These are phyloP conservation scores for Kingdonia uniflora DNA, from an alignment of 164 flowering plant genomes.

Conservation along the genomic window DNA sequence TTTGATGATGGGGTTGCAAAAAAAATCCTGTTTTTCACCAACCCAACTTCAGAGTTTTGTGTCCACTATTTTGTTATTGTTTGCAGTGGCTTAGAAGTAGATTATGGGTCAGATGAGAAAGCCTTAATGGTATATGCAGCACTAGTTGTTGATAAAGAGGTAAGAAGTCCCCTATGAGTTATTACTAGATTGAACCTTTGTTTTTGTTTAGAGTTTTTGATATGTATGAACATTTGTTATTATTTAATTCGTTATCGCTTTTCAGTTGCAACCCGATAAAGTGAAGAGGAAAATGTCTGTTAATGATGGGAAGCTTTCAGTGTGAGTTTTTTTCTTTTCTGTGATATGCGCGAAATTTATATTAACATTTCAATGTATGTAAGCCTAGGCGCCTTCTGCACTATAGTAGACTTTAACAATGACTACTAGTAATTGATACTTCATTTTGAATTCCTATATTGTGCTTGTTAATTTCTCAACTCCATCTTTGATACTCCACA, in stretches of 20 bases:
- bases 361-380: too few species aligned
- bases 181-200: too few species aligned
- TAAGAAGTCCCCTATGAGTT: too few species aligned
- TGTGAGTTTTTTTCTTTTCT: slow-evolving; percentile 35
- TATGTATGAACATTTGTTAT: background rate
- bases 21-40: too few species aligned
- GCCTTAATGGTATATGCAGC: background rate
- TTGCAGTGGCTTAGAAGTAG: background rate
- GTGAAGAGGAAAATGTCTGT: slow-evolving; percentile 60
- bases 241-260: background rate
- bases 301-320: slow-evolving; percentile 56
- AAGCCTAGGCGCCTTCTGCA: too few species aligned
- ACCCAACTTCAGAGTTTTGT: too few species aligned
- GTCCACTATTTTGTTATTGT: too few species aligned
- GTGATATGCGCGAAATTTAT: background rate
- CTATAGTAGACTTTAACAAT: background rate
- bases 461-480: too few species aligned
- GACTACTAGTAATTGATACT: background rate
- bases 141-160: slow-evolving; percentile 90
- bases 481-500: too few species aligned
- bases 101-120: slow-evolving; percentile 1
- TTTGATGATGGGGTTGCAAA: too few species aligned
- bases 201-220: background rate
- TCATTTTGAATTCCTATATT: background rate
- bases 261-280: slow-evolving; percentile 86